Base-by-base conservation (phyloP, 2,329 filamentous ascomycete species). In the Aspergillus neoniger region DNA sequence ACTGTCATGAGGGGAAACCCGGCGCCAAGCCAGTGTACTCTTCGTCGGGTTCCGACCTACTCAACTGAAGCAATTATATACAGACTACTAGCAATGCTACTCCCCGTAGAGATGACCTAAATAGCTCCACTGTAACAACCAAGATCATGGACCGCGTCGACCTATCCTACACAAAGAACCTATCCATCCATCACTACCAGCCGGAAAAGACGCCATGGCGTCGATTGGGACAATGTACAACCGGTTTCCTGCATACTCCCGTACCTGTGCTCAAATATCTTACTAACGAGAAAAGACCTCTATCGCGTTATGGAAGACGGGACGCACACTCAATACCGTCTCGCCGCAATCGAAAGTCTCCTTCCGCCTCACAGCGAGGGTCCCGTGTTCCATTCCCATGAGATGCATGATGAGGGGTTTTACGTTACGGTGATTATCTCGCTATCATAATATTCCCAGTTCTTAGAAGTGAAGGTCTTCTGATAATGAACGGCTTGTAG, bases 341-440 rank as follows among this genome's bases (percentile, higher is more conserved):
- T 58, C 15, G 23, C 56, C 55, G 72, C 74, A 47, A 78, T 80
- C 32, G 79, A 81, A 66, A 77, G 83, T 59, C 82, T 77, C 79
- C 81, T 8, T 74, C 81, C 8, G 72, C 78, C 19, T 81, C 78
- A 1, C 15, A 44, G 36, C 38, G 65, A 75, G 0, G 82, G 81
- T 1, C 81, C 82, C 1, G 80, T 80, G 47, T 75, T 79, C 1
- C 81, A 83, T 69, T 85, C 80, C 80, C 81, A 85, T 66, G 80
- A 85, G 65, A 85, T 85, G 83, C 82, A 86, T 72, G 83, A 86
- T 64, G 80, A 83, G 73, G 84, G 81, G 7, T 86, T 86, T 73
- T 78, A 85, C 47, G 77, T 85, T n/a, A 83, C 62, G 0, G 56
- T 58, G 52, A 36, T 36, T 23, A 15, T 9, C 0, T 12, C 15